Conservation (phyloP, 805 yeast species). For the Suhomyces sp. region DNA sequence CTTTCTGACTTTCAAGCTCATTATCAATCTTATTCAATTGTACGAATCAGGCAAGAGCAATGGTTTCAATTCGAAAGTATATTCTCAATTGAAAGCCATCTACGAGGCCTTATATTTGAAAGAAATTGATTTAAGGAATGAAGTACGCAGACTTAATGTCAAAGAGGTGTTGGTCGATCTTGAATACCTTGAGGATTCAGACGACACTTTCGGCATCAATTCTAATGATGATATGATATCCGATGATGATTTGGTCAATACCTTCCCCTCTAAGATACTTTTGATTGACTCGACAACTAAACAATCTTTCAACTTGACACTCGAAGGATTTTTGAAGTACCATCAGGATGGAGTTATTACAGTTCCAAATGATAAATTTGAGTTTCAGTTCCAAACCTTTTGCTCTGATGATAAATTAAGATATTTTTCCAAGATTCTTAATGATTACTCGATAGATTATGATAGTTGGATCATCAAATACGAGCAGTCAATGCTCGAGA, state of each 20-base stretch:
- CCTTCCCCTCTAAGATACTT: slow-evolving; percentile 57
- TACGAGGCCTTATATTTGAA: slow-evolving; percentile 32
- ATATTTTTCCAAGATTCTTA: slow-evolving; percentile 33
- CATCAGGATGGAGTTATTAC: slow-evolving; percentile 8
- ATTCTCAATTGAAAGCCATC: slow-evolving; percentile 31
- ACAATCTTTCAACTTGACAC: slow-evolving; percentile 33
- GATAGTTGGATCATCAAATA: slow-evolving; percentile 53
- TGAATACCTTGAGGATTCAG: slow-evolving; percentile 18
- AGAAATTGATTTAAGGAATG: slow-evolving; percentile 46
- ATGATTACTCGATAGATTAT: slow-evolving; percentile 45
- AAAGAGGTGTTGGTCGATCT: slow-evolving; percentile 37
- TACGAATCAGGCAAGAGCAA: slow-evolving; percentile 32
- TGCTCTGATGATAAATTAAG: slow-evolving; percentile 55
- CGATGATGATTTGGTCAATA: slow-evolving; percentile 50
- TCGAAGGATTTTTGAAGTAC: slow-evolving; percentile 29
- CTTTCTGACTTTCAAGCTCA: slow-evolving; percentile 50
- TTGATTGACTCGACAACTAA: slow-evolving; percentile 27
- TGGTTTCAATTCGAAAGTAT: slow-evolving; percentile 35
- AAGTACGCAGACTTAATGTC: slow-evolving; percentile 29
- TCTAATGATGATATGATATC: slow-evolving; percentile 40
- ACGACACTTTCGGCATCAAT: background rate
- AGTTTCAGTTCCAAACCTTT: slow-evolving; percentile 45
- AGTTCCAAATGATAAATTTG: slow-evolving; percentile 10
- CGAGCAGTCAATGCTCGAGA: slow-evolving; percentile 36
- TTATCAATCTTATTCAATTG: slow-evolving; percentile 46